Evolutionary conservation across 495 filamentous ascomycete genomes (phyloP).

Genomic region (Penicillium longicatenatum): DNA sequence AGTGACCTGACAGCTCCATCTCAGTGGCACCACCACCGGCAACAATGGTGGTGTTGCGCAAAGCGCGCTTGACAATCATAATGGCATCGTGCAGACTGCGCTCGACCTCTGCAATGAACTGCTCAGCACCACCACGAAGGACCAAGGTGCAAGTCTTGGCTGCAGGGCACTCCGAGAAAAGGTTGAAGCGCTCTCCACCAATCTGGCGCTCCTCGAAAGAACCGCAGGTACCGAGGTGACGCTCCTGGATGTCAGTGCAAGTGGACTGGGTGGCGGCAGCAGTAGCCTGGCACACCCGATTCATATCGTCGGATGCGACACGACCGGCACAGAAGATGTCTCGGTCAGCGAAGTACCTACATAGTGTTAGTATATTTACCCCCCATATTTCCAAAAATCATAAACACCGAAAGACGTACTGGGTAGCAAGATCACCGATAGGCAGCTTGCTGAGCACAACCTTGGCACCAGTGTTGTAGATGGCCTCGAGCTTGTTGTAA

Average conservation of each 20-base stretch:
- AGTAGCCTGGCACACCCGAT: conserved; percentile 92
- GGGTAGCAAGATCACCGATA: conserved; percentile 95
- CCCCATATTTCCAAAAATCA: neutral
- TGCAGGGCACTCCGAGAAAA: conserved; percentile 92
- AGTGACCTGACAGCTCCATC: conserved; percentile 94
- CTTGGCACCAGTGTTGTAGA: conserved; percentile 91
- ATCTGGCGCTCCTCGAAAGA: conserved; percentile 95
- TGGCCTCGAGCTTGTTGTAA: conserved; percentile 95
- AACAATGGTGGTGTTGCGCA: conserved; percentile 91
- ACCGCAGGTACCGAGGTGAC: conserved; percentile 90
- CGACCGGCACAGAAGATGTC: conserved; percentile 98
- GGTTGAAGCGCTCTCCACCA: conserved; percentile 94
- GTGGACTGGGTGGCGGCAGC: conserved; percentile 92
- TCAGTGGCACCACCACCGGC: conserved; percentile 93
- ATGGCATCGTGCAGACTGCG: conserved; percentile 96
- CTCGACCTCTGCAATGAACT: conserved; percentile 99
- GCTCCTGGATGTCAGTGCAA: conserved; percentile 88
- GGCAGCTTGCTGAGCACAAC: conserved; percentile 96
- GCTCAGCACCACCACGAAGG: conserved; percentile 93
- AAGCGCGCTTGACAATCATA: conserved; percentile 98
- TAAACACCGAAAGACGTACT: conserved; percentile 51
- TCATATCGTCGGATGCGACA: conserved; percentile 90
- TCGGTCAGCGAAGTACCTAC: conserved; percentile 88
- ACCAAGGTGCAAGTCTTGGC: conserved; percentile 97
- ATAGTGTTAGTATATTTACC: conserved; percentile 10